Percentiles rank a stretch among this genome's conserved stretches.
Evolutionary conservation across 2,329 filamentous ascomycete genomes (phyloP).

Genomic region (Venturia asperata): DNA sequence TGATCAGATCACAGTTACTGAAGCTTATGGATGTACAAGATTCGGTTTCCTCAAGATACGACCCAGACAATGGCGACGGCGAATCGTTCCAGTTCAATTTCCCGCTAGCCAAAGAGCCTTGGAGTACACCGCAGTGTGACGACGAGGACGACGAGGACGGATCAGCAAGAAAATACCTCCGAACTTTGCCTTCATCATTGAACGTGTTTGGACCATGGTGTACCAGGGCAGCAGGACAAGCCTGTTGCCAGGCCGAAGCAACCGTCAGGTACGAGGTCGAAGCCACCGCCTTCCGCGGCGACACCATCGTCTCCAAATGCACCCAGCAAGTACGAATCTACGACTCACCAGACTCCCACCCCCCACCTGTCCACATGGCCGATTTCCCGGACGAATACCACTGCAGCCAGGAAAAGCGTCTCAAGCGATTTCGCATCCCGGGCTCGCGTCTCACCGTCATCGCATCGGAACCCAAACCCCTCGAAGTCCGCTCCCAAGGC

Average conservation of each 20-base stretch:
- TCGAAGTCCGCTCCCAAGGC: slow-evolving; percentile 14
- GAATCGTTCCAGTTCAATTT: slow-evolving; percentile 17
- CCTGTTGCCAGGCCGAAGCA: slow-evolving; percentile 12
- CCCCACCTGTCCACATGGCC: slow-evolving; percentile 17
- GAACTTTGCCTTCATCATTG: slow-evolving; percentile 11
- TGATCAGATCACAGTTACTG: background rate
- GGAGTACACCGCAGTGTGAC: background rate
- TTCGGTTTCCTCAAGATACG: background rate
- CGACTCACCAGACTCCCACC: slow-evolving; percentile 16
- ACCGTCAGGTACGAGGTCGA: slow-evolving; percentile 18
- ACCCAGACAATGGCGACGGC: background rate
- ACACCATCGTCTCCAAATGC: slow-evolving; percentile 7
- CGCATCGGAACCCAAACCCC: slow-evolving; percentile 16
- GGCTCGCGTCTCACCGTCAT: slow-evolving; percentile 8
- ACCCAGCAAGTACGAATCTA: slow-evolving; percentile 10
- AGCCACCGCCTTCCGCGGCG: slow-evolving; percentile 13
- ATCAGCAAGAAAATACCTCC: slow-evolving; percentile 2
- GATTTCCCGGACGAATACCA: slow-evolving; percentile 18
- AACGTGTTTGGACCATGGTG: slow-evolving; percentile 17
- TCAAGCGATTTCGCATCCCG: background rate
- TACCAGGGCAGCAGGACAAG: slow-evolving; percentile 14
- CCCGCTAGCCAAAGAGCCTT: slow-evolving; percentile 8
- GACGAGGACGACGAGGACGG: slow-evolving; percentile 6
- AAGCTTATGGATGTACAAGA: slow-evolving; percentile 19
- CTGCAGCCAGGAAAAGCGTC: slow-evolving; percentile 15